Percentiles rank a stretch among this genome's conserved stretches.
Evolutionary conservation across 1,139 yeast species (phyloP).

Genomic region (Yamadazyma taylorii): DNA sequence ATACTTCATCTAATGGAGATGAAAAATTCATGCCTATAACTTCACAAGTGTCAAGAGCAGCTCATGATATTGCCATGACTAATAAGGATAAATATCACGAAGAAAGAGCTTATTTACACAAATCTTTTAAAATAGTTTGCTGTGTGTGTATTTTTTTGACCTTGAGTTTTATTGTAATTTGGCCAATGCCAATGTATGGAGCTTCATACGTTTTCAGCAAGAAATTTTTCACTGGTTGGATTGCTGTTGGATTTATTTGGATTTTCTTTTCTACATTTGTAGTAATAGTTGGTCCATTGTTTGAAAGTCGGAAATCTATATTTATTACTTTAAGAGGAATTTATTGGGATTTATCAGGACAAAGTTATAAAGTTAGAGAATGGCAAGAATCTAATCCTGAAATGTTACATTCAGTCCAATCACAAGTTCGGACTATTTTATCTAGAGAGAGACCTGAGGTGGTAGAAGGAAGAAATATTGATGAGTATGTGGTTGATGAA

Average conservation of each 20-base stretch:
- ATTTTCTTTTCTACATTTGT: slow-evolving; percentile 55
- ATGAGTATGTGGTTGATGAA: slow-evolving; percentile 23
- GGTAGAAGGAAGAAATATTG: slow-evolving; percentile 33
- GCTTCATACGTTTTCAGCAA: slow-evolving; percentile 67
- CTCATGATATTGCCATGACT: slow-evolving; percentile 42
- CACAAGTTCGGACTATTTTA: slow-evolving; percentile 49
- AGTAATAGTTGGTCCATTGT: slow-evolving; percentile 61
- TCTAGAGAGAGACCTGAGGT: slow-evolving; percentile 21
- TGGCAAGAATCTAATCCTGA: slow-evolving; percentile 77
- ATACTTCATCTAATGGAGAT: slow-evolving; percentile 19
- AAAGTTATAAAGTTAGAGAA: slow-evolving; percentile 62
- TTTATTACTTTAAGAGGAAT: slow-evolving; percentile 67
- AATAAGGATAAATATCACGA: slow-evolving; percentile 37
- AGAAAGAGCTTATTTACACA: slow-evolving; percentile 38
- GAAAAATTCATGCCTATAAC: slow-evolving; percentile 27
- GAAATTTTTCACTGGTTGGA: slow-evolving; percentile 80
- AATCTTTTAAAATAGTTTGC: slow-evolving; percentile 57
- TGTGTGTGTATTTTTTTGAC: slow-evolving; percentile 57
- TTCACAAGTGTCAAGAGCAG: slow-evolving; percentile 39
- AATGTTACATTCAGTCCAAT: slow-evolving; percentile 62
- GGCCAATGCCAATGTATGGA: slow-evolving; percentile 94
- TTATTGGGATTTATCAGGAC: slow-evolving; percentile 83
- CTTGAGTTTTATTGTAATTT: slow-evolving; percentile 59
- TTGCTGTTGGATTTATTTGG: slow-evolving; percentile 74
- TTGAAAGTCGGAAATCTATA: slow-evolving; percentile 69